Evolutionary conservation across 2,329 filamentous ascomycete species (phyloP).

Genomic region (Aplosporella prunicola): DNA sequence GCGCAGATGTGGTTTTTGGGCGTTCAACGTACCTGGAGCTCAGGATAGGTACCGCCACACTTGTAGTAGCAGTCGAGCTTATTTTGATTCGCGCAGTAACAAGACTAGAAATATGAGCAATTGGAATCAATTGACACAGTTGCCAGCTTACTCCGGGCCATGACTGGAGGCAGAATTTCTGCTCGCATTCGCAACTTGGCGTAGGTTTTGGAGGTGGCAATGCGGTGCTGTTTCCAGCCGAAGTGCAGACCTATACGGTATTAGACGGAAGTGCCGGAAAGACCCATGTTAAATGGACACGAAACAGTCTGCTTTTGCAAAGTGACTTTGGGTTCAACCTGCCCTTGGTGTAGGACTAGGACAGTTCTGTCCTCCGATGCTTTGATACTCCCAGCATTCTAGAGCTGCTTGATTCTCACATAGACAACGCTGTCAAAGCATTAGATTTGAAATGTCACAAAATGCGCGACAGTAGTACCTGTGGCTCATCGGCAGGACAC

Average conservation of each 20-base stretch:
- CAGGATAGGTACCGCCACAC: background rate
- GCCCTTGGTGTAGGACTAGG: too few relatives aligned
- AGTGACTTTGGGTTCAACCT: too few relatives aligned
- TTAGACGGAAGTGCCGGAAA: too few relatives aligned
- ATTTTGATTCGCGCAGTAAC: background rate
- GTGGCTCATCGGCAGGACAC: constrained; percentile 1
- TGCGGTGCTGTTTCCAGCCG: too few relatives aligned
- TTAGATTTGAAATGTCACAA: background rate
- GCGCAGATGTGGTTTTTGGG: too few relatives aligned
- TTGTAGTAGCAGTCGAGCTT: background rate
- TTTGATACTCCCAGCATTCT: background rate
- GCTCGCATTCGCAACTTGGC: background rate
- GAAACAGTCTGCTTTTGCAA: too few relatives aligned
- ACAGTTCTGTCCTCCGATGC: too few relatives aligned
- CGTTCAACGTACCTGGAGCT: background rate
- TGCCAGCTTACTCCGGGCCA: background rate
- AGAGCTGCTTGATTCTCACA: background rate
- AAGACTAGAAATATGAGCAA: background rate
- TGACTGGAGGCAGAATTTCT: background rate
- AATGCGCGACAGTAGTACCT: background rate
- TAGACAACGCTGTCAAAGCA: constrained; percentile 1
- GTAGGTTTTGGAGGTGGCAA: too few relatives aligned
- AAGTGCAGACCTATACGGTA: too few relatives aligned
- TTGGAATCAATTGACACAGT: background rate
- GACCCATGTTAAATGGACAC: too few relatives aligned